These are phyloP conservation scores for Cladosporium sp. DNA, from an alignment of 2,329 filamentous ascomycete species.

Conservation along the genomic window DNA sequence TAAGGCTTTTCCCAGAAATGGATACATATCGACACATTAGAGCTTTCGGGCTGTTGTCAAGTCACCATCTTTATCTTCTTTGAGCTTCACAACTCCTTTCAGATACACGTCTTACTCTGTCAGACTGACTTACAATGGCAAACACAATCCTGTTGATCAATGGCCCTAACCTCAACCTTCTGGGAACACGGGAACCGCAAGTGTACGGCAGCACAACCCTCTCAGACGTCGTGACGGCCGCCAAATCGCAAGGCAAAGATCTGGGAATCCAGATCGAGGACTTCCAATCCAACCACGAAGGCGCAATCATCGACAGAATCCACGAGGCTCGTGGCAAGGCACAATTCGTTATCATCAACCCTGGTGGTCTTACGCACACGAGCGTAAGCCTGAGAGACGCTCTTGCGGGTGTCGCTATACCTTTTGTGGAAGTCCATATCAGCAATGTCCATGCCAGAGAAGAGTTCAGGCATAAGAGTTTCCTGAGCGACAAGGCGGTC, in stretches of 20 bases:
- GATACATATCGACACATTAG: neutral
- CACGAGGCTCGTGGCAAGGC: conserved; percentile 58
- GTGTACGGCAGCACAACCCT: conserved; percentile 71
- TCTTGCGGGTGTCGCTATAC: conserved; percentile 62
- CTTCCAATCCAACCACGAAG: conserved; percentile 78
- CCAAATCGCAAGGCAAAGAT: conserved; percentile 46
- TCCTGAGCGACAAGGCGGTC: conserved; percentile 69
- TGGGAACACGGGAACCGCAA: conserved; percentile 68
- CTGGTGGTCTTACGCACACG: conserved; percentile 71
- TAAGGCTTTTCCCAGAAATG: conserved; percentile 1
- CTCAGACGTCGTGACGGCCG: conserved; percentile 52
- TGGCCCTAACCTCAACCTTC: conserved; percentile 78
- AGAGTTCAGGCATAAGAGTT: conserved; percentile 64
- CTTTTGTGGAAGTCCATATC: conserved; percentile 75
- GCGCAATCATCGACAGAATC: conserved; percentile 68
- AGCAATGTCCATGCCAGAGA: conserved; percentile 71
- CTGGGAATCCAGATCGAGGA: conserved; percentile 51
- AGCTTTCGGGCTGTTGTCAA: neutral
- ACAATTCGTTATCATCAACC: conserved; percentile 71
- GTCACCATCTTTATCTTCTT: neutral
- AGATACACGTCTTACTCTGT: neutral
- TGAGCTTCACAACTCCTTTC: neutral
- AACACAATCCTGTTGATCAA: conserved; percentile 67
- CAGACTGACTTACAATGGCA: conserved; percentile 18
- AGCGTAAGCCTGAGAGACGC: conserved; percentile 74